These are phyloP conservation scores for Elongisporangium prolatum DNA, from an alignment of 352 stramenopile species.

Conservation along the genomic window DNA sequence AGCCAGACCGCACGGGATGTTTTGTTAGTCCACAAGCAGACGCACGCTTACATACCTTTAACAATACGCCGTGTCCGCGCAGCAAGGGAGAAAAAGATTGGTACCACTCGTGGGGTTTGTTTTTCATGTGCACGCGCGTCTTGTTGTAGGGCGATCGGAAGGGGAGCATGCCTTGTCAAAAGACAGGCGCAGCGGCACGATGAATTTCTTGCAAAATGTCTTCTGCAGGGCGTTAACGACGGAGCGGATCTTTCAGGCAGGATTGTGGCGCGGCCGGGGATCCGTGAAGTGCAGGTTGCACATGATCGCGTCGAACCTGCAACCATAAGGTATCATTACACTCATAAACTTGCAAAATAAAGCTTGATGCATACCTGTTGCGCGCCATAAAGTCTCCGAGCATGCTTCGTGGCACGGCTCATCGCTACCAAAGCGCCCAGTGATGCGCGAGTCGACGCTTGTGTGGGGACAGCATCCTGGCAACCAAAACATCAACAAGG, in stretches of 20 bases:
- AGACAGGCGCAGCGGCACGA: conserved; percentile 4
- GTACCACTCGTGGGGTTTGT: conserved; percentile 12
- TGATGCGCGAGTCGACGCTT: conserved; percentile 5
- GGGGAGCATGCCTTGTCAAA: conserved; percentile 14
- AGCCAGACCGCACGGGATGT: too few species aligned
- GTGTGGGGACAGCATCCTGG: conserved; percentile 9
- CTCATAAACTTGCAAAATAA: too few species aligned
- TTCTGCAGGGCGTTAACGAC: conserved; percentile 3
- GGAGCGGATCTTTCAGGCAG: conserved; percentile 15
- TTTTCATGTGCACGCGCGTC: conserved; percentile 11
- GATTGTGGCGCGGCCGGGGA: conserved; percentile 2
- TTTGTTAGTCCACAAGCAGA: too few species aligned
- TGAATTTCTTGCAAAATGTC: conserved; percentile 7
- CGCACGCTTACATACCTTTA: conserved; percentile 7
- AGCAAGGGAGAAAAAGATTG: conserved; percentile 15
- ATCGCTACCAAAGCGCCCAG: neutral
- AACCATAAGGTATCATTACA: too few species aligned
- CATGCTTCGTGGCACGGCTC: conserved; percentile 6
- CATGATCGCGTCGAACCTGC: conserved; percentile 7
- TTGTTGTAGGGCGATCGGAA: too few species aligned
- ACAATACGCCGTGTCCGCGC: conserved; percentile 12
- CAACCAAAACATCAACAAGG: conserved; percentile 7
- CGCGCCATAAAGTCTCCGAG: conserved; percentile 10
- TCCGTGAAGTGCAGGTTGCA: conserved; percentile 12
- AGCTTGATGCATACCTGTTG: conserved; percentile 1